phyloP scores from a whole-genome alignment of 805 yeast genomes.

The Cyberlindnera euphorbiae region DNA sequence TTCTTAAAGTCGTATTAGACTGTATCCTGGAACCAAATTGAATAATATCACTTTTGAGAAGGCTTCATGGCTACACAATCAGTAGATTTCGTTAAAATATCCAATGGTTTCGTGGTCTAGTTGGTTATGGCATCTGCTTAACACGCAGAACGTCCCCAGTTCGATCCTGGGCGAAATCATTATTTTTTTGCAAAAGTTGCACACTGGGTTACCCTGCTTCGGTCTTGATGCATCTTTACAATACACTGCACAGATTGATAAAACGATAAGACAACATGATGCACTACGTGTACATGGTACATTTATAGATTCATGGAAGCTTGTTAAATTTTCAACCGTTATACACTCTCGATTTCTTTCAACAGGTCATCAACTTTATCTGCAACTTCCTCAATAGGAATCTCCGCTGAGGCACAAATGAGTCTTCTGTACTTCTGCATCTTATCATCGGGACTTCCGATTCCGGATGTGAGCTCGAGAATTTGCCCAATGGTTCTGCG shows the following conservation, averaged over 20 bases:
- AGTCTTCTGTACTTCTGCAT: constrained; percentile 65
- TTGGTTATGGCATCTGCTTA: constrained; percentile 99
- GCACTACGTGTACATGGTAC: no score
- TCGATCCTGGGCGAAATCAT: constrained; percentile 99
- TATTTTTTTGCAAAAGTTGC: constrained; percentile 25
- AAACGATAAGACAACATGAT: no score
- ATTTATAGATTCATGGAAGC: no score
- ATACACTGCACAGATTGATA: no score
- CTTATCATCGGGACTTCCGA: constrained; percentile 36
- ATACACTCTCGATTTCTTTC: constrained; percentile 24
- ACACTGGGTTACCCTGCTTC: no score
- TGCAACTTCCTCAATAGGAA: constrained; percentile 63
- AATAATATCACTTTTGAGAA: no score
- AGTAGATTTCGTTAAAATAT: no score
- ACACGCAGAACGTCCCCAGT: constrained; percentile 99
- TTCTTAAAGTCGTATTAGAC: no score
- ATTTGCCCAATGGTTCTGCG: constrained; percentile 32
- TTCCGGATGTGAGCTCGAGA: constrained; percentile 28
- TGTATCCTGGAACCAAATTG: no score
- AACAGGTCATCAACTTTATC: constrained; percentile 58
- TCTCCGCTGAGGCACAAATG: constrained; percentile 64
- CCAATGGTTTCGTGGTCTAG: constrained; percentile 99
- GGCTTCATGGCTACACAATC: no score
- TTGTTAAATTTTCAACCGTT: no score
- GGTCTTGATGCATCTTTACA: no score